These are phyloP conservation scores for Umbelopsis isabellina DNA, from an alignment of 192 early-diverging fungal species.

Conservation along the genomic window DNA sequence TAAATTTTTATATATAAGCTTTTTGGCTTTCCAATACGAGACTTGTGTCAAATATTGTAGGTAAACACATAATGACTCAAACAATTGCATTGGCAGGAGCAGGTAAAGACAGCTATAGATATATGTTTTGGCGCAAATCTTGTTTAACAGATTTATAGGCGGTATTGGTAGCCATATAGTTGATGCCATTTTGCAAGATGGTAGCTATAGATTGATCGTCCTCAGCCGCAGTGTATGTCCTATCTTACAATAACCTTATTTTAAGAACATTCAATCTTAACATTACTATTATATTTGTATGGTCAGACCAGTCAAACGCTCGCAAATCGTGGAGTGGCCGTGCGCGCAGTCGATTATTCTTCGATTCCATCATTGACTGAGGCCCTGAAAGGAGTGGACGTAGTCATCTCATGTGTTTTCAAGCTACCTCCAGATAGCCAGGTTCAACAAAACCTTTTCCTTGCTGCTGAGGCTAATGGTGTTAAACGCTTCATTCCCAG, in stretches of 20 bases:
- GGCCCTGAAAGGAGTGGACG: neutral
- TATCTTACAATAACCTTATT: too few relatives aligned
- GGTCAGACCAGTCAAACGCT: neutral
- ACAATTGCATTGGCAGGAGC: conserved; percentile 10
- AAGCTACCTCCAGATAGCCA: neutral
- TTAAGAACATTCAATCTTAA: too few relatives aligned
- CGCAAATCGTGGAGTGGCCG: neutral
- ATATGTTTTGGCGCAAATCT: too few relatives aligned
- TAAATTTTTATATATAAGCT: too few relatives aligned
- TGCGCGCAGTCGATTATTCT: conserved; percentile 3
- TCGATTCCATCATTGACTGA: neutral
- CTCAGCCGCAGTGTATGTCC: conserved; percentile 5
- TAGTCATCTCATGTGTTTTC: neutral
- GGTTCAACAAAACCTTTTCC: neutral
- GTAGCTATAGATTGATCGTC: neutral
- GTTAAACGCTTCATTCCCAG: conserved; percentile 1
- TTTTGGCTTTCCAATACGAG: too few relatives aligned
- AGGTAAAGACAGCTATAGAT: neutral
- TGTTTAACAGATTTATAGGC: neutral
- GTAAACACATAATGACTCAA: neutral
- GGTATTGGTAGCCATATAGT: neutral
- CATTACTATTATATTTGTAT: too few relatives aligned
- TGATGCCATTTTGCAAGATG: neutral
- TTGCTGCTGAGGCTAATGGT: neutral
- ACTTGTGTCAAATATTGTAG: too few relatives aligned